These are phyloP conservation scores for Daldinia eschscholtzii DNA, from an alignment of 2,329 filamentous ascomycete genomes.

Conservation along the genomic window DNA sequence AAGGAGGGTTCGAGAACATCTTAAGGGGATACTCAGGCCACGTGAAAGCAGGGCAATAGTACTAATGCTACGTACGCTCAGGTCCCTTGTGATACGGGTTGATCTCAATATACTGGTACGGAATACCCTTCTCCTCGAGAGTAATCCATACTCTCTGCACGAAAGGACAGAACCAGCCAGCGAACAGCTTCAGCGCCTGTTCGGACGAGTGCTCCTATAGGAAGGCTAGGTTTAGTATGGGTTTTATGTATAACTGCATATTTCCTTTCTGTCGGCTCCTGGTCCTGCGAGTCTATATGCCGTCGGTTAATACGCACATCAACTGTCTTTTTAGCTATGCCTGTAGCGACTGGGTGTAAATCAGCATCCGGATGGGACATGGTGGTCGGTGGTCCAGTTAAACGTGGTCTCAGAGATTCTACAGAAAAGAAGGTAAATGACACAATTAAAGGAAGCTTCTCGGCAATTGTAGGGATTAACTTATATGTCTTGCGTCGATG, in stretches of 20 bases:
- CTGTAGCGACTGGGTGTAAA: constrained; percentile 48
- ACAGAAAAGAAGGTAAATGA: neutral
- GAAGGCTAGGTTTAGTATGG: neutral
- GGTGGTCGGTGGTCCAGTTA: constrained; percentile 7
- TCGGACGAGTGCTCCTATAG: constrained; percentile 57
- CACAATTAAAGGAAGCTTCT: neutral
- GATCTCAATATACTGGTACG: constrained; percentile 81
- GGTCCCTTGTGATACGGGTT: constrained; percentile 81
- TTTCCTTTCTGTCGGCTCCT: neutral
- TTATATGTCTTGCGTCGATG: neutral
- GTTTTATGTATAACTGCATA: neutral
- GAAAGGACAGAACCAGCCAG: constrained; percentile 82
- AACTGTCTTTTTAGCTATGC: constrained; percentile 48
- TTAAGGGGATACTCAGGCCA: neutral
- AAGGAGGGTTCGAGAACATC: neutral
- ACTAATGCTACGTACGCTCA: constrained; percentile 54
- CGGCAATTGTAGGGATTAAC: neutral
- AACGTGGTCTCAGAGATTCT: neutral
- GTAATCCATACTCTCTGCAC: constrained; percentile 80
- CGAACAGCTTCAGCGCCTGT: constrained; percentile 73
- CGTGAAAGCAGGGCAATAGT: neutral
- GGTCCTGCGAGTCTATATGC: neutral
- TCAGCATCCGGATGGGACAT: constrained; percentile 48
- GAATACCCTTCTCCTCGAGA: constrained; percentile 78
- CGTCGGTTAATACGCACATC: constrained; percentile 34